Conservation (phyloP, 164 flowering plant species). For the Umbellularia californica region DNA sequence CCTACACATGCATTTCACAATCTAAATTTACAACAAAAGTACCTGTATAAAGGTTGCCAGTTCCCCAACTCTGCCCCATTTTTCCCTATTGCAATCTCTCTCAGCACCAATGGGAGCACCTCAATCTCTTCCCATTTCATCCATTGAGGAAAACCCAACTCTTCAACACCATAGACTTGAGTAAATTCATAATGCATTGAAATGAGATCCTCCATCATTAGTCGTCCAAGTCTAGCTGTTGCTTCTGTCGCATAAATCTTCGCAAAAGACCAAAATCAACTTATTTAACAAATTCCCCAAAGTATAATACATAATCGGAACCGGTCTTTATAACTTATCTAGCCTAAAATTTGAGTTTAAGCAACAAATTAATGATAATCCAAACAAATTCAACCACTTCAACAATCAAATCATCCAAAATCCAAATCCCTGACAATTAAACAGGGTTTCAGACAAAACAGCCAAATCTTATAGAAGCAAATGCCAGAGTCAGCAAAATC, state of each 20-base stretch:
- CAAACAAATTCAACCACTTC: not conserved
- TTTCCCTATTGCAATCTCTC: constrained; percentile 43
- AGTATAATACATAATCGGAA: not conserved
- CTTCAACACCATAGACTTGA: constrained; percentile 71
- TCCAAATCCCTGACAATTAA: not conserved
- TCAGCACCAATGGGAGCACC: constrained; percentile 44
- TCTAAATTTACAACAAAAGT: constrained; percentile 5
- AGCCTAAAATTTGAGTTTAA: not conserved
- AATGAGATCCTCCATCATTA: constrained; percentile 87
- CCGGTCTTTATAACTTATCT: not conserved
- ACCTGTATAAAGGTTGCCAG: constrained; percentile 88
- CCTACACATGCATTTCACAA: not conserved
- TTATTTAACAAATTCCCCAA: constrained; percentile 1
- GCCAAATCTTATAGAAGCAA: not conserved
- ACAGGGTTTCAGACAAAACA: not conserved
- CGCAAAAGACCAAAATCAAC: constrained; percentile 9
- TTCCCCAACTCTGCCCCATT: constrained; percentile 57
- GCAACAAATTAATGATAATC: not conserved
- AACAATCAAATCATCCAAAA: not conserved
- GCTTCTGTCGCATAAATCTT: constrained; percentile 85
- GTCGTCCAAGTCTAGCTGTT: constrained; percentile 61
- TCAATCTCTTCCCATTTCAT: constrained; percentile 70
- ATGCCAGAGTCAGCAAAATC: not conserved
- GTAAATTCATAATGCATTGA: constrained; percentile 67
- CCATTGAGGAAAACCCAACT: constrained; percentile 50